These are phyloP conservation scores for Boletus sensibilis DNA, from an alignment of 768 basidiomycete species.

Conservation along the genomic window DNA sequence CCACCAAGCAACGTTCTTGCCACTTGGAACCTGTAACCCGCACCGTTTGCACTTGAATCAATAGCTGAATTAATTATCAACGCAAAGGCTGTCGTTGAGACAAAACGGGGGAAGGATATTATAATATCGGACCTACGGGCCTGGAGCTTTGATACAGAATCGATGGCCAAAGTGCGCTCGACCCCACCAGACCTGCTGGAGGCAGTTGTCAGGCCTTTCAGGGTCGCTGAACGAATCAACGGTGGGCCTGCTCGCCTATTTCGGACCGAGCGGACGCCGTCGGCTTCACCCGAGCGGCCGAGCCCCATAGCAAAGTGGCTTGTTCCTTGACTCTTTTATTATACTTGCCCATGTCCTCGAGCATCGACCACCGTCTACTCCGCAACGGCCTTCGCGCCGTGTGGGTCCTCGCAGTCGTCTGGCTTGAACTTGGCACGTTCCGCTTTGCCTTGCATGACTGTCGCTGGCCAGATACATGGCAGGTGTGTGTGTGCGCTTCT, in stretches of 20 bases:
- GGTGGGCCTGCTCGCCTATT: neutral
- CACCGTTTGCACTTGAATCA: neutral
- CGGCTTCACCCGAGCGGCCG: constrained; percentile 16
- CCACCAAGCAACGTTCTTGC: neutral
- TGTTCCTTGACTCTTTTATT: neutral
- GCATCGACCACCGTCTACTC: neutral
- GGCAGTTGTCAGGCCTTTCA: neutral
- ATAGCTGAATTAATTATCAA: too few species aligned
- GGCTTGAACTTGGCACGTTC: constrained; percentile 70
- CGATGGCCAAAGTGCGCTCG: neutral
- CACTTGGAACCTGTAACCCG: neutral
- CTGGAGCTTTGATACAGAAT: too few species aligned
- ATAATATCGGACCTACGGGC: too few species aligned
- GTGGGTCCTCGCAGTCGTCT: constrained; percentile 66
- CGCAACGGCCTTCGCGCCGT: constrained; percentile 44
- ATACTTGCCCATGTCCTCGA: constrained; percentile 1
- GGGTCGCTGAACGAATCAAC: neutral
- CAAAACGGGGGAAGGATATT: too few species aligned
- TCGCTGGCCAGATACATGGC: constrained; percentile 55
- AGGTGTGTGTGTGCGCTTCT: constrained; percentile 28
- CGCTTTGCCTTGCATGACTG: constrained; percentile 46
- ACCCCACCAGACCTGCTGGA: neutral
- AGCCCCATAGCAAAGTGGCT: too few species aligned
- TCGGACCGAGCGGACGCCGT: neutral
- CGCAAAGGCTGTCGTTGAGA: neutral